Evolutionary conservation across 805 yeast genomes (phyloP).

Genomic region (Candida glaebosa): DNA sequence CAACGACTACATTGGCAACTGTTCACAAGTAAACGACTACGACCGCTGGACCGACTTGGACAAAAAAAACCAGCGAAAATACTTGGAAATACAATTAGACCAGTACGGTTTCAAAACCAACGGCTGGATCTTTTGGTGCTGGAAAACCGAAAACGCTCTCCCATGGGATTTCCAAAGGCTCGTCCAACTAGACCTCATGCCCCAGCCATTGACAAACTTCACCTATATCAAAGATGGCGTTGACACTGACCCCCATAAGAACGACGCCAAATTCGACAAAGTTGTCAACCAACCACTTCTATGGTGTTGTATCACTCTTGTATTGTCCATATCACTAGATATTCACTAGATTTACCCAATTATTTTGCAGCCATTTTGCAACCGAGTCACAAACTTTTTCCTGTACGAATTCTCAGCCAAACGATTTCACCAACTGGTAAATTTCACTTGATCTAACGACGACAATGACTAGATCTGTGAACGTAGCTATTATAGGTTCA

Average conservation of each 20-base stretch:
- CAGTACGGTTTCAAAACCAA: conserved; percentile 41
- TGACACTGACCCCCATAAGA: conserved; percentile 20
- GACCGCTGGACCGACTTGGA: conserved; percentile 42
- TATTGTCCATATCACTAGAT: not conserved
- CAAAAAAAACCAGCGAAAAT: conserved; percentile 45
- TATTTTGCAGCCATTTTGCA: not conserved
- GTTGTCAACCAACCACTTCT: not conserved
- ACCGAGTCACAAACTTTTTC: not conserved
- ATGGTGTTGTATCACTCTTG: not conserved
- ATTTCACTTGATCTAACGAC: not conserved
- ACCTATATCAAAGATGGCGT: conserved; percentile 32
- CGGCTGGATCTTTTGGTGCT: conserved; percentile 74
- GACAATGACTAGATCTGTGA: conserved; percentile 32
- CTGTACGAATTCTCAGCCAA: no score
- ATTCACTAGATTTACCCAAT: not conserved
- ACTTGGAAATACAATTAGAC: conserved; percentile 60
- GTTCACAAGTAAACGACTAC: conserved; percentile 37
- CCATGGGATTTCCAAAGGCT: conserved; percentile 65
- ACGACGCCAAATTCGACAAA: conserved; percentile 1
- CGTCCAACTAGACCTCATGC: conserved; percentile 51
- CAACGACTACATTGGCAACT: conserved; percentile 34
- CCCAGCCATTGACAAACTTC: conserved; percentile 50
- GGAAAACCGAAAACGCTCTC: conserved; percentile 59
- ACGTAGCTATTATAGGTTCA: conserved; percentile 57
- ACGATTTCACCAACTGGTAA: not conserved